These are phyloP conservation scores for Quercus agrifolia DNA, from an alignment of 306 rosid genomes.

Conservation along the genomic window DNA sequence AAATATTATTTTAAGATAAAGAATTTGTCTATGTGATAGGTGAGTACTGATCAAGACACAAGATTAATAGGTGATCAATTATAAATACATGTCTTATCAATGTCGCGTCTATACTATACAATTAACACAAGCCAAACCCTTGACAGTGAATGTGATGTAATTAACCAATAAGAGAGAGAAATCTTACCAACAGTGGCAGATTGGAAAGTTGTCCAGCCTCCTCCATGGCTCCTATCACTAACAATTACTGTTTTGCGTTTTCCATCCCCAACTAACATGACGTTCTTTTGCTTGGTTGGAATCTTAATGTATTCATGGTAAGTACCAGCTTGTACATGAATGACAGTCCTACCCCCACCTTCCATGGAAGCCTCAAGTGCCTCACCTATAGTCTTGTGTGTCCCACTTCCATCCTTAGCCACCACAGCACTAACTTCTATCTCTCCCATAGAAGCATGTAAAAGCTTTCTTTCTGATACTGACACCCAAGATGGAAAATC, in stretches of 20 bases:
- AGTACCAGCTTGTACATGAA: slow-evolving; percentile 29
- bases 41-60: no score
- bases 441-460: slow-evolving; percentile 20
- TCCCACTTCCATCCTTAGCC: slow-evolving; percentile 41
- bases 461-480: slow-evolving; percentile 26
- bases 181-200: slow-evolving; percentile 38
- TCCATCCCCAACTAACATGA: slow-evolving; percentile 37
- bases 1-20: no score
- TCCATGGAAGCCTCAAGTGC: slow-evolving; percentile 19
- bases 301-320: slow-evolving; percentile 28
- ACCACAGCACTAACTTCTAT: slow-evolving; percentile 30
- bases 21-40: no score
- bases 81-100: no score
- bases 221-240: slow-evolving; percentile 14
- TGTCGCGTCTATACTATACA: no score
- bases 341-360: slow-evolving; percentile 27
- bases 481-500: slow-evolving; percentile 28
- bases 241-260: slow-evolving; percentile 25
- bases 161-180: not conserved
- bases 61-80: no score
- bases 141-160: no score
- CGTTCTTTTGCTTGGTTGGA: slow-evolving; percentile 29
- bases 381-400: slow-evolving; percentile 23
- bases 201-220: slow-evolving; percentile 29
- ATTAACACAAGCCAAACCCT: no score